Conservation (phyloP, 768 basidiomycete species). For the Royoungia palumana region DNA sequence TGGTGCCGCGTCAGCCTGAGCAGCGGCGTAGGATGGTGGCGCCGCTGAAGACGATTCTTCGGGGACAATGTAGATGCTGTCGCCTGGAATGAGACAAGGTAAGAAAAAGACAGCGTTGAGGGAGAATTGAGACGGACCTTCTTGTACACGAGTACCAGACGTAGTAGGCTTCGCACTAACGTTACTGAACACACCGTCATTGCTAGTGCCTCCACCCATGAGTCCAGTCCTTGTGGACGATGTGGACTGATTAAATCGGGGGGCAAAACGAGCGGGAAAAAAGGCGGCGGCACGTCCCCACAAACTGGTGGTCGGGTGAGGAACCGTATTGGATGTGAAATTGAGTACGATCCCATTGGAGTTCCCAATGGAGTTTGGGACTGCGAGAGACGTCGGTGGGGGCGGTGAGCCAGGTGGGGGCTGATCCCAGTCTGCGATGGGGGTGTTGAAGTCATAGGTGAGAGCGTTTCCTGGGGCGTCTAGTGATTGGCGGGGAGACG, state of each 20-base stretch:
- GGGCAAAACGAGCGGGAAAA: slow-evolving; percentile 51
- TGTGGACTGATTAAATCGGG: slow-evolving; percentile 41
- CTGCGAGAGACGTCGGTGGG: slow-evolving; percentile 53
- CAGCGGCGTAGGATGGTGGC: slow-evolving; percentile 89
- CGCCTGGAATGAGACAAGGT: slow-evolving; percentile 42
- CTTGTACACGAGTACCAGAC: slow-evolving; percentile 52
- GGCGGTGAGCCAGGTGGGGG: slow-evolving; percentile 86
- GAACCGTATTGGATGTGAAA: slow-evolving; percentile 32
- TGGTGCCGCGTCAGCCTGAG: slow-evolving; percentile 93
- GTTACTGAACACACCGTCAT: slow-evolving; percentile 95
- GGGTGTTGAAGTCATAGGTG: slow-evolving; percentile 75
- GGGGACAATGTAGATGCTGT: slow-evolving; percentile 71
- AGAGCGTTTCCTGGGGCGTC: slow-evolving; percentile 14
- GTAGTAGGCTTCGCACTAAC: slow-evolving; percentile 81
- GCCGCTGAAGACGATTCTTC: slow-evolving; percentile 81
- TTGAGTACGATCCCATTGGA: slow-evolving; percentile 67
- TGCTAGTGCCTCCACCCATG: slow-evolving; percentile 64
- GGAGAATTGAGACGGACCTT: slow-evolving; percentile 38
- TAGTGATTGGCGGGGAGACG: slow-evolving; percentile 24
- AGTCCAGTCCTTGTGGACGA: slow-evolving; percentile 31
- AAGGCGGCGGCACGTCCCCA: slow-evolving; percentile 57
- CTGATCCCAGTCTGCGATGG: slow-evolving; percentile 62
- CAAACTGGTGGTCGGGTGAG: slow-evolving; percentile 34
- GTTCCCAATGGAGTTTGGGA: slow-evolving; percentile 72
- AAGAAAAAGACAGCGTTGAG: background rate